Base-by-base conservation (phyloP, 345 rosid species). In the Heritiera fomes region DNA sequence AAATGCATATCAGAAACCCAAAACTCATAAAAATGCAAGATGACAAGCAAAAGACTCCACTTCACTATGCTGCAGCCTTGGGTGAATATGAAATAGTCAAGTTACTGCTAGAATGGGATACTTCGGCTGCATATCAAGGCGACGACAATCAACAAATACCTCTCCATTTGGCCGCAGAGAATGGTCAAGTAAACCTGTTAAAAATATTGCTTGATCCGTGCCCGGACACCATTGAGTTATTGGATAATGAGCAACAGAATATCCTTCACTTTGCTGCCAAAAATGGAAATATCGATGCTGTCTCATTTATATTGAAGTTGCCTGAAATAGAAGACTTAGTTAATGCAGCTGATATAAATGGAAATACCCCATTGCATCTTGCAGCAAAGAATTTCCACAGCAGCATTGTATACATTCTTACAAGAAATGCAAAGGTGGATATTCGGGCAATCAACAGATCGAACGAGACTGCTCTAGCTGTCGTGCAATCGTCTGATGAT, bases 21-120 rank as follows among this genome's bases (percentile, higher is more conserved):
- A 52, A 72, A 32, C 47, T 72, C 28, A 3, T 72, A 3, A 15
- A 55, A 9, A 17, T 55, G 32, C 43, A 50, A 52, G 76, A 72
- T 53, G 76, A 50, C 4, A 72, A 72, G 20, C 28, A 53, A 28
- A 72, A 62, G 63, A 72, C 56, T 4, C 76, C 63, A 28, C 76
- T 72, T 32, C 76, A 72, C 58, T 72, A 72, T 52, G 76, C 76
- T 72, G 76, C 76, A 8, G 30, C 76, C 23, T 72, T 50, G 28
- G 63, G 76, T 55, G 60, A 50, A 32, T 34, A 7, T 32, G 46
- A 72, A 10, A 50, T 53, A 32, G 61, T 50, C 14, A 38, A 72
- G 76, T 8, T 15, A 59, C 17, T 72, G 45, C 47, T 72, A 41
- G 71, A 67, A 72, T 50, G 58, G 45, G 63, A 72, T 17, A 30